Percentiles rank a stretch among this genome's conserved stretches.
phyloP scores from a whole-genome alignment of 441 rosid genomes.

The Eruca vesicaria region DNA sequence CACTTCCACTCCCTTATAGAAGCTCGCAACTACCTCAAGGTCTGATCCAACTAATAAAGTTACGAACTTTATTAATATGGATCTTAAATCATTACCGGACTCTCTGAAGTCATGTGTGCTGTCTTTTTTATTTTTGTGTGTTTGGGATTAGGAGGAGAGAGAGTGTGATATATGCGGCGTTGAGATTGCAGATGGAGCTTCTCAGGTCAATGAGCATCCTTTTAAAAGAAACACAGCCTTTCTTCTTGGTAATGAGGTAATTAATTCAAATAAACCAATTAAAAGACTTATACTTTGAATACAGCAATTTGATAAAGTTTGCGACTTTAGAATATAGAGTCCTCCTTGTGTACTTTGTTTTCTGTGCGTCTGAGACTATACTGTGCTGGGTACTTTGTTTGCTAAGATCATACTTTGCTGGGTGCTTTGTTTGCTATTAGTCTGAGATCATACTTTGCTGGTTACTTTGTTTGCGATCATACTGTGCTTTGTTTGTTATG shows the following conservation, averaged over 20 bases:
- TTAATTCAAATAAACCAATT: neutral
- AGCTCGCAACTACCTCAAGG: slow-evolving; percentile 75
- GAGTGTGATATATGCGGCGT: slow-evolving; percentile 96
- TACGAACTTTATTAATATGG: neutral
- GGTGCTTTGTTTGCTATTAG: neutral
- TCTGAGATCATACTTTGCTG: neutral
- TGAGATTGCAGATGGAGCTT: slow-evolving; percentile 80
- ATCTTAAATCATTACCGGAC: neutral
- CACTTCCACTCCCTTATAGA: slow-evolving; percentile 80
- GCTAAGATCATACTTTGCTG: no score
- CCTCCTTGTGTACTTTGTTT: neutral
- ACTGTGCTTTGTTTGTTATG: neutral
- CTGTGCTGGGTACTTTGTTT: neutral
- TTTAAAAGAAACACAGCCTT: slow-evolving; percentile 82
- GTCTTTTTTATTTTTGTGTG: no score
- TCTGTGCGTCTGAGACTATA: neutral
- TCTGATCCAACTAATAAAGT: neutral
- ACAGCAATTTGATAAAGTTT: neutral
- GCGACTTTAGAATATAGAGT: neutral
- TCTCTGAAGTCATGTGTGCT: neutral
- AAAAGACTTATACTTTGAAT: neutral
- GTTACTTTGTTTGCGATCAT: no score
- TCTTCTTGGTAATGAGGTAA: slow-evolving; percentile 92
- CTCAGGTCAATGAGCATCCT: slow-evolving; percentile 68
- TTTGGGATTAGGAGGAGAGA: slow-evolving; percentile 45